phyloP scores from a whole-genome alignment of 1,284 basidiomycete genomes.

The Marasmius sp. region DNA sequence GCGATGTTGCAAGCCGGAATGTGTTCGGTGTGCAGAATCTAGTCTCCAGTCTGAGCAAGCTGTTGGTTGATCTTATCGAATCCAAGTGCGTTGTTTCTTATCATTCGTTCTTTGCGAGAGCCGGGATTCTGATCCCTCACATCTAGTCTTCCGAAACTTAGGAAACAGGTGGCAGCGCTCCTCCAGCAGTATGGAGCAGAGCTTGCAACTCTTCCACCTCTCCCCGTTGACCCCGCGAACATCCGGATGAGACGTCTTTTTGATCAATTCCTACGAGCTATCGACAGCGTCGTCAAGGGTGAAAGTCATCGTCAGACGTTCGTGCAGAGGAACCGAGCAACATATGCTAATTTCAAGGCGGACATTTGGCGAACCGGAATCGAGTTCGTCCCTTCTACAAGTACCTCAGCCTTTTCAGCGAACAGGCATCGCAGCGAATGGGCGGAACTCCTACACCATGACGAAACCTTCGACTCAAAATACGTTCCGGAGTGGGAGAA shows the following conservation, averaged over 20 bases:
- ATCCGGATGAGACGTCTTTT: slow-evolving; percentile 48
- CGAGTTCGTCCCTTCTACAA: slow-evolving; percentile 34
- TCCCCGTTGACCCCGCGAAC: slow-evolving; percentile 38
- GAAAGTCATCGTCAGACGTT: slow-evolving; percentile 27
- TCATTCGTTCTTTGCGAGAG: background rate
- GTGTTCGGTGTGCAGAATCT: background rate
- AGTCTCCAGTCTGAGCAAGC: background rate
- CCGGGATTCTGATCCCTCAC: background rate
- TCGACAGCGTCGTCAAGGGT: slow-evolving; percentile 38
- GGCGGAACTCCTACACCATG: slow-evolving; percentile 14
- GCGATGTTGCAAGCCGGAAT: background rate
- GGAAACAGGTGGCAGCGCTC: slow-evolving; percentile 31
- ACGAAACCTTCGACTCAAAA: background rate
- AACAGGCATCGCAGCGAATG: background rate
- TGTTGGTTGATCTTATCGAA: background rate
- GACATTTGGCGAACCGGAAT: slow-evolving; percentile 39
- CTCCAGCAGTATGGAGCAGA: slow-evolving; percentile 36
- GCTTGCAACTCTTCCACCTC: slow-evolving; percentile 41
- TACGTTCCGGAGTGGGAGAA: background rate
- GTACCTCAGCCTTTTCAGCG: background rate
- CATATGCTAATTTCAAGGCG: slow-evolving; percentile 34
- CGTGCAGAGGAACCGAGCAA: slow-evolving; percentile 33
- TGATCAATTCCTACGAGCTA: slow-evolving; percentile 41
- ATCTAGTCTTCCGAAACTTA: slow-evolving; percentile 43
- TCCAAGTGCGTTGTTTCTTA: background rate